Percentiles rank a stretch among this genome's conserved stretches.
These are phyloP conservation scores for Saturnispora quitensis DNA, from an alignment of 805 yeast genomes.

Conservation along the genomic window DNA sequence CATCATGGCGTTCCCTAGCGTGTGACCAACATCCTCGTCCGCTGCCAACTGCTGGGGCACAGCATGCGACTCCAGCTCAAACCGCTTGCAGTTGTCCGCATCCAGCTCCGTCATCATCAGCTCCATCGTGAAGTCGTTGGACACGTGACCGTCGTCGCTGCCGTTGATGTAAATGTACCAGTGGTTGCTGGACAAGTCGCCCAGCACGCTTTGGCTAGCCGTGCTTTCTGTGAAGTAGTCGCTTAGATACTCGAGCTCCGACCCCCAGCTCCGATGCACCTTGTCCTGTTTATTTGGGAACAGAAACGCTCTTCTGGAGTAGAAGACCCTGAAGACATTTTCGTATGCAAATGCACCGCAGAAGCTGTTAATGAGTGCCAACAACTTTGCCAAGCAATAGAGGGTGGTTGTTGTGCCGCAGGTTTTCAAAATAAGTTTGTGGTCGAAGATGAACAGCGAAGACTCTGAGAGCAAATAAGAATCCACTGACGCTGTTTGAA, in stretches of 20 bases:
- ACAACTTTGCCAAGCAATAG: conserved; percentile 59
- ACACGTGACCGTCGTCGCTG: conserved; percentile 7
- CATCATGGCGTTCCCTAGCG: conserved; percentile 64
- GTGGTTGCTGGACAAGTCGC: conserved; percentile 71
- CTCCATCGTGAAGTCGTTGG: conserved; percentile 61
- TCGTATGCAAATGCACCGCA: conserved; percentile 32
- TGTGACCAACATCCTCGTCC: conserved; percentile 68
- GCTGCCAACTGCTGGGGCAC: conserved; percentile 34
- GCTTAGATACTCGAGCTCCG: conserved; percentile 66
- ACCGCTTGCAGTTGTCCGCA: conserved; percentile 45
- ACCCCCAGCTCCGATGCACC: conserved; percentile 78
- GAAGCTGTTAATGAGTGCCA: conserved; percentile 38
- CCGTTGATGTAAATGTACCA: conserved; percentile 84
- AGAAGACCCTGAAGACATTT: conserved; percentile 57
- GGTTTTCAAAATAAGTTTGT: conserved; percentile 80
- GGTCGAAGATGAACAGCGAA: conserved; percentile 80
- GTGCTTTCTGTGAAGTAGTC: conserved; percentile 51
- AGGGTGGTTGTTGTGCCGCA: conserved; percentile 95
- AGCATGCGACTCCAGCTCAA: conserved; percentile 28
- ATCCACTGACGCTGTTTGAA: conserved; percentile 56
- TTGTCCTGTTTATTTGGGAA: conserved; percentile 78
- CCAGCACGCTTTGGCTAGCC: conserved; percentile 63
- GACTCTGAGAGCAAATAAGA: conserved; percentile 86
- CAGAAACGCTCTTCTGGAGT: conserved; percentile 88
- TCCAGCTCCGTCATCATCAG: conserved; percentile 82